Base-by-base conservation (phyloP, 306 rosid species). In the Malus domestica region DNA sequence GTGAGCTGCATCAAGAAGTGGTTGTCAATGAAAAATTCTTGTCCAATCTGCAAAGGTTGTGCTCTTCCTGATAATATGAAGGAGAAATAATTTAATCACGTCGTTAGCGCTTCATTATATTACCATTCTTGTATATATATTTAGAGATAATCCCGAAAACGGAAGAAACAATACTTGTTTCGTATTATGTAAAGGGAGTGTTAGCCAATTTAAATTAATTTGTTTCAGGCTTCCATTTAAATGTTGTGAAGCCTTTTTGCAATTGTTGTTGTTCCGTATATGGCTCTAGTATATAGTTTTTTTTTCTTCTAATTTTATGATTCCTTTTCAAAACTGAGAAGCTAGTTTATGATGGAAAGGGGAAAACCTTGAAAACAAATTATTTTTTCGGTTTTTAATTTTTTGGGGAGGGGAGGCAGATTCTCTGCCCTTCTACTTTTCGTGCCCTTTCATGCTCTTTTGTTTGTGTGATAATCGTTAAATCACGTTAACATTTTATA, bases 1-100 rank as follows among this genome's bases (percentile, higher is more conserved):
- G 93, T 87, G 77, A 81, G 82, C 82, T 93, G 97, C 91, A 80
- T 93, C 71, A 93, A 82, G 57, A 90, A 93, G 75, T 93, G 97
- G 97, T 76, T 93, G 68, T 85, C 89, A 32, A 77, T 93, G 94
- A 93, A 89, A 82, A 93, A 89, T 72, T 11, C 80, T 52, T 93
- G 97, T 62, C 97, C 97, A 8, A 83, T 93, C 78, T 93, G 94
- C 92, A 93, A 90, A 83, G 70, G 79, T 40, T 79, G 93, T 79
- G 92, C 82, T 1, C 32, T 87, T 67, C 74, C 89, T 4, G 94
- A 93, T 59, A 78, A 77, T 55, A 72, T 71, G 76, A 83, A 79
- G 85, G 82, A 84, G 63, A 84, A 87, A 80, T 93, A 86, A 85
- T 38, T 76, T 60, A 54, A 27, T 68, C 33, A n/a, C 30, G 61